Percentiles rank a stretch among this genome's conserved stretches.
Evolutionary conservation across 306 rosid genomes (phyloP).

Genomic region (Medicago lupulina): DNA sequence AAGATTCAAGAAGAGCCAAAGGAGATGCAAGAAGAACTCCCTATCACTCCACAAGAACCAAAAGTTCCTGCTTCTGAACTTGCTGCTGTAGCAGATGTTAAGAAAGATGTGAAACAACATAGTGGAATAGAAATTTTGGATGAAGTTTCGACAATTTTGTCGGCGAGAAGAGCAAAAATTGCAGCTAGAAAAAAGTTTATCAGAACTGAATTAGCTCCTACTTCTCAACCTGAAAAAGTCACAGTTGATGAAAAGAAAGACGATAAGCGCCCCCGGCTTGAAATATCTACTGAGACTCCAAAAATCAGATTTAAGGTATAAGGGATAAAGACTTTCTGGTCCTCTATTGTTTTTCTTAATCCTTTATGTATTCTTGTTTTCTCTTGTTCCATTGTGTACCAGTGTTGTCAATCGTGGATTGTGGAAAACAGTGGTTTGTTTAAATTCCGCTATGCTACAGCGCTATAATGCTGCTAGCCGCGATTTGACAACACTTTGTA

Average conservation of each 20-base stretch:
- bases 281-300: slow-evolving; percentile 21
- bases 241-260: slow-evolving; percentile 31
- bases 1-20: slow-evolving; percentile 35
- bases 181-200: slow-evolving; percentile 43
- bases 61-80: slow-evolving; percentile 28
- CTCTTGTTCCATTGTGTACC: not conserved
- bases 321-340: slow-evolving; percentile 12
- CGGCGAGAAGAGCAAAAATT: slow-evolving; percentile 53
- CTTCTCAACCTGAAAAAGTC: slow-evolving; percentile 34
- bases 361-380: not conserved
- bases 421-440: not conserved
- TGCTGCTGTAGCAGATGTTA: slow-evolving; percentile 21
- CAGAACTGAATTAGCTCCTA: slow-evolving; percentile 24
- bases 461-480: not conserved
- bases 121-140: slow-evolving; percentile 20
- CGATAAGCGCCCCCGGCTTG: slow-evolving; percentile 13
- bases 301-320: slow-evolving; percentile 45
- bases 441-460: not conserved
- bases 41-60: slow-evolving; percentile 23
- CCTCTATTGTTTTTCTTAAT: not conserved
- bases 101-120: slow-evolving; percentile 23
- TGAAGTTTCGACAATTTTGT: slow-evolving; percentile 23
- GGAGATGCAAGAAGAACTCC: slow-evolving; percentile 26
- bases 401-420: not conserved
- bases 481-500: not conserved